phyloP scores from a whole-genome alignment of 139 green algal genomes.

The Micractinium conductrix region DNA sequence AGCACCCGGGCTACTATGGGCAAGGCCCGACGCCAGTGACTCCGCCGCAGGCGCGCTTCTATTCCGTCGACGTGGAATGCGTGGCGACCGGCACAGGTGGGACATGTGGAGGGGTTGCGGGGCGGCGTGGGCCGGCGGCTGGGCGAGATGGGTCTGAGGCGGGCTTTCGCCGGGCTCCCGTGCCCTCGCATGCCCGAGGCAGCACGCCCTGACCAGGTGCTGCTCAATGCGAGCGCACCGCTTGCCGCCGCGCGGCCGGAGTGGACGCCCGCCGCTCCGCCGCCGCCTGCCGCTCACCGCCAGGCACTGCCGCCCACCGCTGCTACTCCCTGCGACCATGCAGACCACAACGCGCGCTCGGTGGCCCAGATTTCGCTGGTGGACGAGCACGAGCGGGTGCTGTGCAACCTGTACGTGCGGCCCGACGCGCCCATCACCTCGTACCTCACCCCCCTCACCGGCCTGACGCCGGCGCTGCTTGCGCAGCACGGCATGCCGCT shows the following conservation, averaged over 20 bases:
- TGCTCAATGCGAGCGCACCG: neutral
- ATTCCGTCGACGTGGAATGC: constrained; percentile 90
- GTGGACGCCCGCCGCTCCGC: neutral
- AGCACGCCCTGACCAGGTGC: neutral
- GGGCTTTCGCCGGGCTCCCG: too few relatives aligned
- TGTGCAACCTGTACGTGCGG: constrained; percentile 86
- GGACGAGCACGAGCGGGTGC: constrained; percentile 75
- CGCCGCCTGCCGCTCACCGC: neutral
- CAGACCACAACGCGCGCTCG: constrained; percentile 80
- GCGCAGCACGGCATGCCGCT: constrained; percentile 73
- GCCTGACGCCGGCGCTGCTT: constrained; percentile 67
- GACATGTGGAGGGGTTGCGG: too few relatives aligned
- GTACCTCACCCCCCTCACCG: constrained; percentile 88
- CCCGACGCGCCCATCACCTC: constrained; percentile 73
- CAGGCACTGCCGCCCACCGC: neutral
- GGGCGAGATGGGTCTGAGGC: too few relatives aligned
- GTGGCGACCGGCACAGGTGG: constrained; percentile 79
- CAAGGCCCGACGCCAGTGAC: too few relatives aligned
- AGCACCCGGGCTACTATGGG: too few relatives aligned
- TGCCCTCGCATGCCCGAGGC: neutral
- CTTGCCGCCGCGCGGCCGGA: neutral
- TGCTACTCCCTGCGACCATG: neutral
- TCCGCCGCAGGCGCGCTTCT: too few relatives aligned
- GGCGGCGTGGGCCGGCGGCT: too few relatives aligned
- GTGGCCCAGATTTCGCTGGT: constrained; percentile 89